Evolutionary conservation across 2,329 filamentous ascomycete species (phyloP), one percentile per base, ranked within the genome.

Genomic region (Chrysosphaeria jannelii): DNA sequence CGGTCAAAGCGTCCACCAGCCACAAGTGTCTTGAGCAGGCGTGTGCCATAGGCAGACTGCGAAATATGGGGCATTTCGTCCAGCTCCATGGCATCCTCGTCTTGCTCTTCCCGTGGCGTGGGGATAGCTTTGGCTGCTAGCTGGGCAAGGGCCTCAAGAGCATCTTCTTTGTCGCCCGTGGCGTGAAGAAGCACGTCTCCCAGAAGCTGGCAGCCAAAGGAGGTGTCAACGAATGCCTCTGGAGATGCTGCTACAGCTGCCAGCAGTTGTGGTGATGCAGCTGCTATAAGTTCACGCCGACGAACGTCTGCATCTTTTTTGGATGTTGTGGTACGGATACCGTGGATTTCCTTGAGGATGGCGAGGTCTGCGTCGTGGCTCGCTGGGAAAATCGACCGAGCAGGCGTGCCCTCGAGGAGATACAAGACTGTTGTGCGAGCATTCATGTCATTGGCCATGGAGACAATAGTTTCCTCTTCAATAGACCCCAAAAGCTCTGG

Each of bases 21-120:
- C 13, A 91, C 78, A 6, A 97, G 57, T 0, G 70, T 70, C 49
- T 90, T 91, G 36, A 93, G 57, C 66, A 91, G 70, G 28, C 76
- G 68, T 10, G 74, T 76, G 19, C 64, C 70, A 34, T 53, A 54
- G 1, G 62, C 39, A 18, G 57, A 54, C 35, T 57, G 50, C 13
- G 63, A 57, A 26, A 70, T 51, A 38, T 76, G 68, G 14, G 43
- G 37, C 12, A 37, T 38, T 3, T 39, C 36, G n/a, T 37, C 36
- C 24, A 50, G 47, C 19, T 39, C 49, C 18, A 22, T 15, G 3
- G 6, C 20, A 5, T 8, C 36, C 5, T 5, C 33, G 12, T 50
- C 47, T 23, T 50, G 36, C 4, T 10, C 33, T 13, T 49, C 47
- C 21, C 49, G 47, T 19, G 36, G 49, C 5, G 59, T 56, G 30